Evolutionary conservation across 75 land plant genomes (phyloP).

Genomic region (Selaginella moellendorffii): DNA sequence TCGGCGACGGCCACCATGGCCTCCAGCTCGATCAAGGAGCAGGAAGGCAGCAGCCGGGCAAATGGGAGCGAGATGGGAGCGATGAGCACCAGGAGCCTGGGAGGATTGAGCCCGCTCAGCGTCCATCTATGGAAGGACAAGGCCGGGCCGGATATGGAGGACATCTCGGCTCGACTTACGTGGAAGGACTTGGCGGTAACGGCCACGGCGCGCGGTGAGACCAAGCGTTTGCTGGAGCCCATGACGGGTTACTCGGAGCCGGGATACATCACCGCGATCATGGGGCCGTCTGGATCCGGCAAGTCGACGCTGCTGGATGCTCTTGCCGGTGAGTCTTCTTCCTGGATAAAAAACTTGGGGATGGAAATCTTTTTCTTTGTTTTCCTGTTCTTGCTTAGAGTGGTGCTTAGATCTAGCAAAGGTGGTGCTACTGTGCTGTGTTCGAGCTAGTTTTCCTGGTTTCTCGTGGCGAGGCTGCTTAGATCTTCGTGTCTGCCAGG

Average conservation of each 20-base stretch:
- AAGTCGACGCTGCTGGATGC: slow-evolving; percentile 8
- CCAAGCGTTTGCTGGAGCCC: not conserved
- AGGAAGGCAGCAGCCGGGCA: no score
- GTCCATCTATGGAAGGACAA: slow-evolving; percentile 72
- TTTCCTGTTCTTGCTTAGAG: no score
- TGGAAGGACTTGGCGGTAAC: not conserved
- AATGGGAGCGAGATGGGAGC: not conserved
- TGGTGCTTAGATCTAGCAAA: no score
- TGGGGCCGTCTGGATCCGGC: slow-evolving; percentile 7
- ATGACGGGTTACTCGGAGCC: slow-evolving; percentile 7
- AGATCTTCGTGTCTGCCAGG: slow-evolving; percentile 22
- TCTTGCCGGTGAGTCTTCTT: not conserved
- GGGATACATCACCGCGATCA: slow-evolving; percentile 8
- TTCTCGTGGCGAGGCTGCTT: not conserved
- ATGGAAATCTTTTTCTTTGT: no score
- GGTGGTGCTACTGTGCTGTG: no score
- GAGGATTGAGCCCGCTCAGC: slow-evolving; percentile 47
- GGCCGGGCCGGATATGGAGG: slow-evolving; percentile 28
- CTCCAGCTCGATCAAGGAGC: not conserved
- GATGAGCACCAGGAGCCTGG: not conserved
- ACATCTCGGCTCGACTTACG: not conserved
- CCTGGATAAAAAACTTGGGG: not conserved
- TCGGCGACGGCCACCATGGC: not conserved
- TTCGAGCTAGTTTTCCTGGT: not conserved
- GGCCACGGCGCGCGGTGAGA: not conserved